A percentile compares a stretch with the other conserved stretches of the same genome.
Evolutionary conservation across 83 land plant species (phyloP).

Genomic region (Isoetes engelmannii): DNA sequence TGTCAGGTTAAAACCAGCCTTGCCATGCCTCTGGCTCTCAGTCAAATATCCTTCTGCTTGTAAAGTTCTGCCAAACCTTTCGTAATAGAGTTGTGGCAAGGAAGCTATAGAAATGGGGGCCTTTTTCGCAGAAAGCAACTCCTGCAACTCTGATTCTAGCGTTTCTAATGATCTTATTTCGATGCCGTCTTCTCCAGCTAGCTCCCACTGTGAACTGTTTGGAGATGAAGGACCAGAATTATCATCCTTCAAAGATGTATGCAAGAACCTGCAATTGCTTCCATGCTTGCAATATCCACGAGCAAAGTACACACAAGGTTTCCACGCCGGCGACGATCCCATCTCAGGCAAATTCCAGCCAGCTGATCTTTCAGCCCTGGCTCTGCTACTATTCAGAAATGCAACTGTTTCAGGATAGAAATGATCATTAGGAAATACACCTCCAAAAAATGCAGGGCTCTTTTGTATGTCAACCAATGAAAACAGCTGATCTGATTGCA

Average conservation of each 20-base stretch:
- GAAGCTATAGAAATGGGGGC: constrained; percentile 83
- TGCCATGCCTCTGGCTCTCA: constrained; percentile 96
- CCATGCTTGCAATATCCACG: constrained; percentile 83
- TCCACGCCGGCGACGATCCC: constrained; percentile 38
- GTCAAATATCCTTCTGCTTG: constrained; percentile 91
- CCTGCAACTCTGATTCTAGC: constrained; percentile 61
- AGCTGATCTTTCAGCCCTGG: too few relatives aligned
- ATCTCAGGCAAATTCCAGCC: constrained; percentile 10
- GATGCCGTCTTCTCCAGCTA: constrained; percentile 36
- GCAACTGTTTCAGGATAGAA: constrained; percentile 24
- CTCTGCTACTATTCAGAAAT: constrained; percentile 29
- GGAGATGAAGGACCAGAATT: constrained; percentile 15
- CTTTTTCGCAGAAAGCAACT: constrained; percentile 52
- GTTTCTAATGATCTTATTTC: constrained; percentile 52
- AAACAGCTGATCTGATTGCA: neutral
- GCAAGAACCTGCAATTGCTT: constrained; percentile 59
- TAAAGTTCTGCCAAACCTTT: constrained; percentile 60
- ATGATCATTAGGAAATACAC: constrained; percentile 19
- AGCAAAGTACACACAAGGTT: constrained; percentile 62
- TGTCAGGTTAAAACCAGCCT: constrained; percentile 89
- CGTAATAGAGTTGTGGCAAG: constrained; percentile 64
- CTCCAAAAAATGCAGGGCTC: neutral
- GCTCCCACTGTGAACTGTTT: constrained; percentile 27
- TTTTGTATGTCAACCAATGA: neutral
- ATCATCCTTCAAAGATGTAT: constrained; percentile 33